Conservation (phyloP, 306 rosid species). For the Delonix regia region DNA sequence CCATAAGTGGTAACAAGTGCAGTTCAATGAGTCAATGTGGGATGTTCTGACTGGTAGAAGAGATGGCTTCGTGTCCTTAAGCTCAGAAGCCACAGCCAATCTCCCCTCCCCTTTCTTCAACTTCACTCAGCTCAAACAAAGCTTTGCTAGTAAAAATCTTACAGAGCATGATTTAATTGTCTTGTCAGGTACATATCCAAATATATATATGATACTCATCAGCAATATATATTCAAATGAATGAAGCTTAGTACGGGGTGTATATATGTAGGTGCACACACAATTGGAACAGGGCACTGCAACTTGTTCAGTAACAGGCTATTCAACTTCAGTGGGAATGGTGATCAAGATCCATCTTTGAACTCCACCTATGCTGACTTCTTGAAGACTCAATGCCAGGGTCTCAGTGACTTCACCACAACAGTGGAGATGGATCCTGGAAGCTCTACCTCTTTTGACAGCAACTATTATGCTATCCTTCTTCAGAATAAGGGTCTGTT, state of each 20-base stretch:
- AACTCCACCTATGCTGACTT: conserved; percentile 40
- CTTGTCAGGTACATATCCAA: conserved; percentile 35
- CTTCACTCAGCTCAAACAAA: conserved; percentile 51
- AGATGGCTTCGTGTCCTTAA: conserved; percentile 54
- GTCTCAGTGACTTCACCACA: conserved; percentile 33
- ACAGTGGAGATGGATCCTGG: conserved; percentile 51
- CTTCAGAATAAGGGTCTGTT: conserved; percentile 52
- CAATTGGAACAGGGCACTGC: conserved; percentile 61
- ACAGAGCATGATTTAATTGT: conserved; percentile 57
- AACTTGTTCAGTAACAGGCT: conserved; percentile 45
- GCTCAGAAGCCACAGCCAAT: conserved; percentile 36
- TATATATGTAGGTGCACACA: conserved; percentile 52
- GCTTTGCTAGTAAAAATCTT: conserved; percentile 53
- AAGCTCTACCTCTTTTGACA: conserved; percentile 45
- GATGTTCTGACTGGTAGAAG: conserved; percentile 65
- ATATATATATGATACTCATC: not conserved
- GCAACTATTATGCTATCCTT: conserved; percentile 45
- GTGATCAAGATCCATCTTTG: conserved; percentile 63
- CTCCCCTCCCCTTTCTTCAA: conserved; percentile 53
- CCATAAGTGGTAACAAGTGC: not conserved
- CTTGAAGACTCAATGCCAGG: conserved; percentile 43
- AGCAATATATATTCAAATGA: not conserved
- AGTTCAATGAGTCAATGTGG: conserved; percentile 42
- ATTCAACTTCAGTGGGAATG: conserved; percentile 61
- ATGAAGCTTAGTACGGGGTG: not conserved